Percentiles rank a stretch among this genome's conserved stretches.
Evolutionary conservation across 257 asterid species (phyloP).

Genomic region (Solanum ahanhuiri): DNA sequence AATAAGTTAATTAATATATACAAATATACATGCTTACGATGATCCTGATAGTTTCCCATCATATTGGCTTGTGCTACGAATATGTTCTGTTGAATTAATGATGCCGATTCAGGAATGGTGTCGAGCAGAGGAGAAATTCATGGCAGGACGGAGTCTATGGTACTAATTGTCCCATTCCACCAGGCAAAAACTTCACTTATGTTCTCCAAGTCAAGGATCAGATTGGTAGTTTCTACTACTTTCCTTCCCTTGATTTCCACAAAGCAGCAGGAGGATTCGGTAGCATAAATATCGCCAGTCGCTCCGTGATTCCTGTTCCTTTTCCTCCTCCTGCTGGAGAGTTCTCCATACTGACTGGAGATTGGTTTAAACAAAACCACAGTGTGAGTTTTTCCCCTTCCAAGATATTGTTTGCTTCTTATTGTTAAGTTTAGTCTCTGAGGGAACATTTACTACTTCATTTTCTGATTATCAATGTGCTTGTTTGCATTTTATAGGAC

Average conservation of each 20-base stretch:
- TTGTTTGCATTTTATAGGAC: constrained; percentile 4
- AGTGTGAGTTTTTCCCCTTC: constrained; percentile 1
- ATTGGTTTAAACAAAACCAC: constrained; percentile 28
- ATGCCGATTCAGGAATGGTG: constrained; percentile 20
- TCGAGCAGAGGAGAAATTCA: constrained; percentile 31
- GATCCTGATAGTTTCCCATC: neutral
- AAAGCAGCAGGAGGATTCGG: constrained; percentile 30
- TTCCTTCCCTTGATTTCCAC: constrained; percentile 32
- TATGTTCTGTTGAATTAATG: neutral
- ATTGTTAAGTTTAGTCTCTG: neutral
- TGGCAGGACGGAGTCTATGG: constrained; percentile 42
- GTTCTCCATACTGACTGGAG: constrained; percentile 13
- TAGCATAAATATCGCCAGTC: constrained; percentile 18
- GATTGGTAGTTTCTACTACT: constrained; percentile 29
- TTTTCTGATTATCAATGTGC: neutral
- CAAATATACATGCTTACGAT: neutral
- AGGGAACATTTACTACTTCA: neutral
- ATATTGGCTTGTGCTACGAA: neutral
- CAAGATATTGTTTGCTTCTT: neutral
- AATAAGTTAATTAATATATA: neutral
- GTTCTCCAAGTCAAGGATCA: constrained; percentile 31
- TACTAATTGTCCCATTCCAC: constrained; percentile 29
- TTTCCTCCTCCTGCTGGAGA: constrained; percentile 26
- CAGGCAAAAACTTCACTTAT: constrained; percentile 28
- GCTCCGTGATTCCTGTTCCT: constrained; percentile 20